These are phyloP conservation scores for Mycena capillaripes DNA, from an alignment of 768 basidiomycete genomes.

Conservation along the genomic window DNA sequence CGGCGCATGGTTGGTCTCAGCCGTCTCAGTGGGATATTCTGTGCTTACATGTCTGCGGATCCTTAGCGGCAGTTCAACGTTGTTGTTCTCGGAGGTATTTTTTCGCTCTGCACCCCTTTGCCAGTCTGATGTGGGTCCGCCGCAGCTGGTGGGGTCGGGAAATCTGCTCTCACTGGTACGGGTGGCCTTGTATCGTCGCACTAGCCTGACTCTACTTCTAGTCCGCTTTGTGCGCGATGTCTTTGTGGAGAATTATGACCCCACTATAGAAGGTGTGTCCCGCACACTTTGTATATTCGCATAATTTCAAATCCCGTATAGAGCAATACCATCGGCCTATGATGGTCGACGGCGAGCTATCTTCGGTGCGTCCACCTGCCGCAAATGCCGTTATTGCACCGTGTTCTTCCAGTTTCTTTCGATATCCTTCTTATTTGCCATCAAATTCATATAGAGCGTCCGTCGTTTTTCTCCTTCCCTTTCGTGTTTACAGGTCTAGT, in stretches of 20 bases:
- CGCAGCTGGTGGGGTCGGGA: conserved; percentile 90
- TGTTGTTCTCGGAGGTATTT: conserved; percentile 85
- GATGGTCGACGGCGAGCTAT: conserved; percentile 74
- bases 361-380: conserved; percentile 63
- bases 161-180: conserved; percentile 82
- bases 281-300: neutral
- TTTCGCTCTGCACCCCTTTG: neutral
- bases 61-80: conserved; percentile 77
- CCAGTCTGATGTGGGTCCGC: neutral
- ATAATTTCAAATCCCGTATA: conserved; percentile 44
- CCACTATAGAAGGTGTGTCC: conserved; percentile 83
- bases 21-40: conserved; percentile 1
- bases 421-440: conserved; percentile 21
- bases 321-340: conserved; percentile 80
- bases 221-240: conserved; percentile 82
- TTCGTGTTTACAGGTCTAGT: neutral
- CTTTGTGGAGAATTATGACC: conserved; percentile 85
- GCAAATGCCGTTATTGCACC: conserved; percentile 25
- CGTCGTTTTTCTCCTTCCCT: conserved; percentile 24
- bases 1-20: conserved; percentile 23
- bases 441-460: conserved; percentile 29
- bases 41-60: conserved; percentile 15
- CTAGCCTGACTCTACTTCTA: conserved; percentile 36
- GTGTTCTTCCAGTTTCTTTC: conserved; percentile 12
- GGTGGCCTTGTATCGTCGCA: neutral